Evolutionary conservation across 495 filamentous ascomycete species (phyloP), one percentile per base, ranked within the genome.

Genomic region (Darksidea phi): DNA sequence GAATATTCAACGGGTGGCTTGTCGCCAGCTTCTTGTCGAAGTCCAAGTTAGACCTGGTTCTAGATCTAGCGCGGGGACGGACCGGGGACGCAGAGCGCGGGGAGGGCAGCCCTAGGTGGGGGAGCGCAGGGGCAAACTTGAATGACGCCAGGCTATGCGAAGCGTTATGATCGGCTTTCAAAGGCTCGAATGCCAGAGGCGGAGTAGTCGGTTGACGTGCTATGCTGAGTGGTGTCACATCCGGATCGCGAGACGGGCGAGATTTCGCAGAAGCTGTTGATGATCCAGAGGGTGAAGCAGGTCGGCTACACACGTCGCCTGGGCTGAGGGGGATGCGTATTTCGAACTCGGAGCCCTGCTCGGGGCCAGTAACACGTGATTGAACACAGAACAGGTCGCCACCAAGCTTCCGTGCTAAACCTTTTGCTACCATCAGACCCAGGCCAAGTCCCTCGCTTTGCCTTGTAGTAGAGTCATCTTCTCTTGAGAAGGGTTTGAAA

Each of bases 351-450:
- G 85, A 82, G 13, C 88, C 88, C 69, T 78, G 80, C 43, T 79
- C 72, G 20, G 87, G 83, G 0, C 88, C 88, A 5, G 82, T 78
- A 1, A 86, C 89, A 25, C 84, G 82, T 6, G 88, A 88, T 36
- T 83, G 78, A 42, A 87, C 79, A 68, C 86, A 87, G 52, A 82
- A 77, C 26, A 92, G 73, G 67, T 90, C 87, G 38, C 88, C 88
- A 10, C 88, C 86, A 66, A 92, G 84, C 66, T 87, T 89, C 53
- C 88, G 77, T 2, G 87, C 84, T 54, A 90, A 77, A 10, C 87
- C 87, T 68, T 90, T 91, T 10, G 88, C 88, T 24, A 90, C 88
- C 48, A 90, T 76, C 17, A 92, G 74, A 10, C 88, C 88, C 13
- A 92, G 78, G 5, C 88, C 89, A 18, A 91, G 73, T 1, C 88